Evolutionary conservation across 441 rosid genomes (phyloP), one percentile per base, ranked within the genome.

Genomic region (Populus hybrid): DNA sequence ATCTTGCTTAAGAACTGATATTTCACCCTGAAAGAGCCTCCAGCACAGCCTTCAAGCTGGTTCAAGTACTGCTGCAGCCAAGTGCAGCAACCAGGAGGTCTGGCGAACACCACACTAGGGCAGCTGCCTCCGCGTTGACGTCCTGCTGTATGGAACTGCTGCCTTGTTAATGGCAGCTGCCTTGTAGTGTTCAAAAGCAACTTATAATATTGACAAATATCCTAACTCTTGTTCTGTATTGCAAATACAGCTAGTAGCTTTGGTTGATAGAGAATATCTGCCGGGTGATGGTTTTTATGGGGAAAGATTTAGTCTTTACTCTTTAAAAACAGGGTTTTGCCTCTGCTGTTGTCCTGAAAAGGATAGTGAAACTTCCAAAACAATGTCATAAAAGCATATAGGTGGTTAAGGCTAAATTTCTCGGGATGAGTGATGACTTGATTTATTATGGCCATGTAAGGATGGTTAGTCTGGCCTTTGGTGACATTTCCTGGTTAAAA

Each of bases 1-100:
- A 84, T 79, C 82, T 80, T 78, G 78, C 76, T 79, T 74, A 86
- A 71, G 82, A 75, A 79, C 68, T 75, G 77, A 69, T 84, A 82
- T 73, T 82, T 80, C 4, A 86, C 63, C 7, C 86, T 82, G 10
- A 76, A 8, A 3, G 81, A 80, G 67, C 67, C 73, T 10, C 76
- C 82, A 7, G 35, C 76, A 1, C 35, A 6, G 77, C 76, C 79
- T 79, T 86, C 79, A 88, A 40, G 83, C 87, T 36, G 35, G 35
- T 34, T 32, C 35, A 8, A 36, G 42, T 36, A 88, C 32, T 78
- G 83, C 19, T 75, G 77, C 36, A 86, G 82, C 34, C 6, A 32
- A 32, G 34, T 32, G 1, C 34, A 32, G 34, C 34, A 32, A 1
- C 82, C 78, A 6, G 5, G 61, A 79, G 85, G 83, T 83, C 83